phyloP scores from a whole-genome alignment of 1,284 basidiomycete genomes.

The Ganoderma multipileum region DNA sequence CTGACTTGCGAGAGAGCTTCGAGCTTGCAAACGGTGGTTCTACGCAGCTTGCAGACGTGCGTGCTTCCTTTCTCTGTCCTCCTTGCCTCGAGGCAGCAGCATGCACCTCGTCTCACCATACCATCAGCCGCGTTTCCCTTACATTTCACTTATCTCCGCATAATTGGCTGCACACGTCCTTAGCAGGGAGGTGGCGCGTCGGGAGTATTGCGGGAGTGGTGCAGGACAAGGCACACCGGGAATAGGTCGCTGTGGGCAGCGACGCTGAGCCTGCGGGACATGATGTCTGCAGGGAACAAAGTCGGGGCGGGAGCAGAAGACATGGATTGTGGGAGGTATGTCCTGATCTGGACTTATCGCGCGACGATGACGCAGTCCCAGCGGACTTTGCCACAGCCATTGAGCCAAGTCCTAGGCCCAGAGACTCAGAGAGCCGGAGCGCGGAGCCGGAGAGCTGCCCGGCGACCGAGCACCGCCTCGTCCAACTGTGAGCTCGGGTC shows the following conservation, averaged over 20 bases:
- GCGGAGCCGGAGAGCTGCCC: neutral
- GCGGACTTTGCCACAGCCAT: neutral
- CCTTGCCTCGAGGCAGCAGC: slow-evolving; percentile 44
- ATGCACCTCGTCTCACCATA: slow-evolving; percentile 32
- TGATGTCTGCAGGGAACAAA: slow-evolving; percentile 11
- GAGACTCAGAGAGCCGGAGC: neutral
- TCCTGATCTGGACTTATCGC: slow-evolving; percentile 25
- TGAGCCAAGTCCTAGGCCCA: slow-evolving; percentile 11
- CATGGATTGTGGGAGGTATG: slow-evolving; percentile 20
- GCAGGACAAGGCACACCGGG: neutral
- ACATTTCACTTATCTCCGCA: slow-evolving; percentile 23
- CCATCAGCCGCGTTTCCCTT: slow-evolving; percentile 21
- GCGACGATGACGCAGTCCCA: slow-evolving; percentile 24
- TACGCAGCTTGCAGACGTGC: slow-evolving; percentile 32
- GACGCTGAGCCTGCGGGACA: neutral
- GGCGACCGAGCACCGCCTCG: slow-evolving; percentile 21
- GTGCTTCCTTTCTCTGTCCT: slow-evolving; percentile 42
- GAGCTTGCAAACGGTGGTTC: slow-evolving; percentile 36
- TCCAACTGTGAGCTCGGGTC: neutral
- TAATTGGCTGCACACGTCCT: neutral
- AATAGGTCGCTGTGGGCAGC: neutral
- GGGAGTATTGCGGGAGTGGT: neutral
- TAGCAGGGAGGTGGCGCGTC: neutral
- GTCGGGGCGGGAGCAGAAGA: slow-evolving; percentile 12
- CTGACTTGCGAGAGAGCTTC: slow-evolving; percentile 31